These are phyloP conservation scores for Aspergillus haitiensis DNA, from an alignment of 495 filamentous ascomycete genomes.

Conservation along the genomic window DNA sequence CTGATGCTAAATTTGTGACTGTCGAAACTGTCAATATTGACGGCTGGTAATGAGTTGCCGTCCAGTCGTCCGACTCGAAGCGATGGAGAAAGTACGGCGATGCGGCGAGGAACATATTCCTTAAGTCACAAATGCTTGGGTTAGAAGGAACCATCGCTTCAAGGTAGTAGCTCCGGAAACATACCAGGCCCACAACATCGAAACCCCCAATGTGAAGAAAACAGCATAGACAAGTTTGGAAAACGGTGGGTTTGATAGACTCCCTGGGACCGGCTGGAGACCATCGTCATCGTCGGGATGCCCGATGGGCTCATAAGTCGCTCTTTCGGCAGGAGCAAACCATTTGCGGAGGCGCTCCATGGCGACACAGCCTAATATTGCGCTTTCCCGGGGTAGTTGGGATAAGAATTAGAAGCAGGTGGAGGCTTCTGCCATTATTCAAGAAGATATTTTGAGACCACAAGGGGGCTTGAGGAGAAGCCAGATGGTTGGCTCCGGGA, in stretches of 20 bases:
- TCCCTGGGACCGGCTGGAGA: neutral
- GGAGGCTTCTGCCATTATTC: constrained; percentile 18
- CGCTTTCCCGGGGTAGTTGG: neutral
- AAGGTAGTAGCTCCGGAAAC: constrained; percentile 23
- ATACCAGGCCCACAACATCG: constrained; percentile 98
- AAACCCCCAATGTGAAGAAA: constrained; percentile 82
- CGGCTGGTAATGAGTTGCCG: constrained; percentile 79
- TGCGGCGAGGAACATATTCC: constrained; percentile 98
- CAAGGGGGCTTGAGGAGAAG: too few species aligned
- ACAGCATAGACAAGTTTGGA: constrained; percentile 80
- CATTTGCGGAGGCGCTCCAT: constrained; percentile 54
- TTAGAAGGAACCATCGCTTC: constrained; percentile 1
- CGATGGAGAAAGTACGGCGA: constrained; percentile 89
- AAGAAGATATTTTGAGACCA: neutral
- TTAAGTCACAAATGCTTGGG: neutral
- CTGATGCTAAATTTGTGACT: constrained; percentile 71
- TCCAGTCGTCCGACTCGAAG: constrained; percentile 68
- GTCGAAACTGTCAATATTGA: constrained; percentile 85
- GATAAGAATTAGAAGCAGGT: neutral
- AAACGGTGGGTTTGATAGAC: constrained; percentile 45
- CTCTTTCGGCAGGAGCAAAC: constrained; percentile 34
- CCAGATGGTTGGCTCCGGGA: neutral
- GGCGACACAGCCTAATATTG: neutral
- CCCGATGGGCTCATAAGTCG: constrained; percentile 61
- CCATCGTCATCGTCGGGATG: constrained; percentile 37